A percentile compares a stretch with the other conserved stretches of the same genome.
These are phyloP conservation scores for Periconia sp. DNA, from an alignment of 2,329 filamentous ascomycete species.

Conservation along the genomic window DNA sequence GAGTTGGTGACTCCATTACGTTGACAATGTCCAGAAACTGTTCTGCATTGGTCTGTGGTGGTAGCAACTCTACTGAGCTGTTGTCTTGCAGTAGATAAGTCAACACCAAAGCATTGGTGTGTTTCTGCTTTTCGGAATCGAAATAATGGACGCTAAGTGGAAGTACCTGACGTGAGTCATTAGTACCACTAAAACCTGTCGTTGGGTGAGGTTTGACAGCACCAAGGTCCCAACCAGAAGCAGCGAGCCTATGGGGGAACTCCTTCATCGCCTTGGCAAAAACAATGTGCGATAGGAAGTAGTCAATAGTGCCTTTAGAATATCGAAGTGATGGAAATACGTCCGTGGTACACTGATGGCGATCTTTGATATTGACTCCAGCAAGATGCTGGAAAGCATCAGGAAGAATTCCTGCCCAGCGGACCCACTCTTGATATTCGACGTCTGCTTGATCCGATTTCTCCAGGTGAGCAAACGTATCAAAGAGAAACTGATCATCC, in stretches of 20 bases:
- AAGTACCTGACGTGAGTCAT: slow-evolving; percentile 58
- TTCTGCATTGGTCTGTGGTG: not conserved
- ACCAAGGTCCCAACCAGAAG: slow-evolving; percentile 69
- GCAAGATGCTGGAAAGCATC: slow-evolving; percentile 42
- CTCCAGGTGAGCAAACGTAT: slow-evolving; percentile 51
- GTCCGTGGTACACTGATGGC: slow-evolving; percentile 45
- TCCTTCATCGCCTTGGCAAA: slow-evolving; percentile 65
- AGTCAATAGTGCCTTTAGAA: slow-evolving; percentile 61
- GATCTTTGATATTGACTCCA: slow-evolving; percentile 49
- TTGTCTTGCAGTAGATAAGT: slow-evolving; percentile 56
- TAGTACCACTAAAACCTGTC: slow-evolving; percentile 71
- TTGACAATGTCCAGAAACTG: slow-evolving; percentile 41
- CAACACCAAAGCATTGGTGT: slow-evolving; percentile 70
- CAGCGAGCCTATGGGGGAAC: slow-evolving; percentile 63
- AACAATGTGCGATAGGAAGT: slow-evolving; percentile 60
- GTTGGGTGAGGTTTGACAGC: slow-evolving; percentile 51
- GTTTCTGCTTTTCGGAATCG: slow-evolving; percentile 56
- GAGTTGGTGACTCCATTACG: slow-evolving; percentile 38
- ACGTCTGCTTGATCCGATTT: slow-evolving; percentile 54
- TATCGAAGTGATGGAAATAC: slow-evolving; percentile 58
- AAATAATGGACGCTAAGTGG: slow-evolving; percentile 59
- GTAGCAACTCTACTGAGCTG: slow-evolving; percentile 22
- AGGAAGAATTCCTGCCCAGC: slow-evolving; percentile 24
- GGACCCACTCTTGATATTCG: slow-evolving; percentile 57
- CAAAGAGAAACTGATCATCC: slow-evolving; percentile 50